Evolutionary conservation across 1,284 basidiomycete species (phyloP).

Genomic region (Kwoniella shivajii): DNA sequence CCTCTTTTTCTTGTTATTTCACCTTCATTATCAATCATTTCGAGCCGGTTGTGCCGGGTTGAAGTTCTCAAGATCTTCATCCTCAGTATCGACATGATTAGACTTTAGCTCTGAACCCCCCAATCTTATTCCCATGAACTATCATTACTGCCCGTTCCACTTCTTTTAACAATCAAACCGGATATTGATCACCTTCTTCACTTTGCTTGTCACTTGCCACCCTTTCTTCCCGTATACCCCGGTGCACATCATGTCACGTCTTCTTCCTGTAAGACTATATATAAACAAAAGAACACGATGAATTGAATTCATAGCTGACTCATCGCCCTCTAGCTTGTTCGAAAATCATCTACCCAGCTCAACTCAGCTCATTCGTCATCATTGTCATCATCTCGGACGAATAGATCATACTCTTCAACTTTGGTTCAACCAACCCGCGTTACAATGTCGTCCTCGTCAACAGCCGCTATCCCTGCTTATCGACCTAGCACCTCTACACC

Average conservation of each 20-base stretch:
- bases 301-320: background rate
- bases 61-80: background rate
- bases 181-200: background rate
- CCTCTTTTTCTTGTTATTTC: background rate
- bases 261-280: constrained; percentile 4
- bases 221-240: background rate
- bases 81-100: background rate
- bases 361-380: background rate
- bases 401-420: background rate
- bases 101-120: background rate
- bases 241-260: constrained; percentile 3
- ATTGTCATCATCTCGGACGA: background rate
- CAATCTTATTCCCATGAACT: background rate
- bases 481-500: constrained; percentile 41
- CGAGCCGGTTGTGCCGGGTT: background rate
- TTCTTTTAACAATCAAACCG: no score
- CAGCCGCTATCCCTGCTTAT: constrained; percentile 35
- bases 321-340: constrained; percentile 1
- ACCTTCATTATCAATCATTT: background rate
- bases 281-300: background rate
- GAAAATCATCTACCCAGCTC: constrained; percentile 1
- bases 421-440: constrained; percentile 1
- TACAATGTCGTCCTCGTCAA: constrained; percentile 10
- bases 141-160: background rate
- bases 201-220: background rate